phyloP scores from a whole-genome alignment of 805 yeast species.

The Saccharomycodes ludwigii region DNA sequence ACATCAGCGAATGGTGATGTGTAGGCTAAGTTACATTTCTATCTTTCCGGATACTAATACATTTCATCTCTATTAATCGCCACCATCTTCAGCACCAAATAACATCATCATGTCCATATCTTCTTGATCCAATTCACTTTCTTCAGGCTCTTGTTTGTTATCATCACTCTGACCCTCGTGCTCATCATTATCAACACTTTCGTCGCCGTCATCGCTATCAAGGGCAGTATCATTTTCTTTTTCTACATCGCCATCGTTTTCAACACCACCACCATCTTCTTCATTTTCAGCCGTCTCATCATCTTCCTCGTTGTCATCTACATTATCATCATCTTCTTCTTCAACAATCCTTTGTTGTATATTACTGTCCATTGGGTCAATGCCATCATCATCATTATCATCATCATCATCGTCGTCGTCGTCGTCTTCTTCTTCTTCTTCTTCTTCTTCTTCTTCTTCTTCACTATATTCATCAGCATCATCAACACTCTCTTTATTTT shows the following conservation, averaged over 20 bases:
- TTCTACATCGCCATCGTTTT: conserved; percentile 21
- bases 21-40: too few relatives aligned
- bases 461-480: conserved; percentile 14
- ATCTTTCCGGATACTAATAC: too few relatives aligned
- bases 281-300: conserved; percentile 22
- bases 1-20: too few relatives aligned
- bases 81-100: conserved; percentile 26
- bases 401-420: conserved; percentile 20
- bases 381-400: conserved; percentile 20
- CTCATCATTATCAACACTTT: conserved; percentile 16
- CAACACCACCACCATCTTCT: conserved; percentile 24
- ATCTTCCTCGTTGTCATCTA: conserved; percentile 17
- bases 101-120: conserved; percentile 26
- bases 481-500: conserved; percentile 14
- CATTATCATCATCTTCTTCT: conserved; percentile 14
- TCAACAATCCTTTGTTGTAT: too few relatives aligned
- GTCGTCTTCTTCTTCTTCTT: conserved; percentile 24
- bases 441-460: conserved; percentile 13
- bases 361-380: too few relatives aligned
- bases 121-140: conserved; percentile 24
- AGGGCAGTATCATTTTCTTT: conserved; percentile 13
- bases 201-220: conserved; percentile 10
- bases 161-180: conserved; percentile 22
- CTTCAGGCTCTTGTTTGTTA: conserved; percentile 10
- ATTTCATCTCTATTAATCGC: conserved; percentile 7